Percentiles rank a stretch among this genome's conserved stretches.
Evolutionary conservation across 75 land plant genomes (phyloP).

Genomic region (Sequoiadendron giganteum): DNA sequence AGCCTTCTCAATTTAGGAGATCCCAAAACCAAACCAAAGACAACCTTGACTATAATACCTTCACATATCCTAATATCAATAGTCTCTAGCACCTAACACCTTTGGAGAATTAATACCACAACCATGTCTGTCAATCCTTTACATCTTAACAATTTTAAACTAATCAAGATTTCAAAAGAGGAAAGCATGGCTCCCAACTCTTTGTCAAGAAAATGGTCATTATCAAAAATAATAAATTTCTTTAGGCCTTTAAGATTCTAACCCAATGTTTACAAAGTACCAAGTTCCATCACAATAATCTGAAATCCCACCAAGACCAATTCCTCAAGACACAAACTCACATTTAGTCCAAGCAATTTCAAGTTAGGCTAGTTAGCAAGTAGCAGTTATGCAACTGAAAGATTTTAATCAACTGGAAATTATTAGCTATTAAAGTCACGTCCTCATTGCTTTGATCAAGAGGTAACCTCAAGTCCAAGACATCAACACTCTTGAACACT

Average conservation of each 20-base stretch:
- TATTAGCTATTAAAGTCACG: slow-evolving; percentile 39
- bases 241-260: slow-evolving; percentile 45
- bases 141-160: slow-evolving; percentile 60
- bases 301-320: slow-evolving; percentile 66
- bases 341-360: slow-evolving; percentile 50
- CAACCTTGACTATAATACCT: slow-evolving; percentile 32
- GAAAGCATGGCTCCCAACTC: slow-evolving; percentile 61
- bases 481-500: slow-evolving; percentile 29
- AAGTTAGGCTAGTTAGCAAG: slow-evolving; percentile 29
- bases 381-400: slow-evolving; percentile 25
- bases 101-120: slow-evolving; percentile 29
- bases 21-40: slow-evolving; percentile 32
- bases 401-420: slow-evolving; percentile 8
- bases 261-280: slow-evolving; percentile 55
- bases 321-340: slow-evolving; percentile 62
- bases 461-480: slow-evolving; percentile 65
- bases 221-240: slow-evolving; percentile 63
- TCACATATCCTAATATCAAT: slow-evolving; percentile 49
- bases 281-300: slow-evolving; percentile 56
- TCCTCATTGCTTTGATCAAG: slow-evolving; percentile 72
- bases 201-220: slow-evolving; percentile 62
- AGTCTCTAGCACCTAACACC: slow-evolving; percentile 37
- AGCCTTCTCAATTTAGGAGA: slow-evolving; percentile 35
- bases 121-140: slow-evolving; percentile 32
- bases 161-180: slow-evolving; percentile 39